phyloP scores from a whole-genome alignment of 2,329 filamentous ascomycete genomes.

The Aureobasidium uvarum region DNA sequence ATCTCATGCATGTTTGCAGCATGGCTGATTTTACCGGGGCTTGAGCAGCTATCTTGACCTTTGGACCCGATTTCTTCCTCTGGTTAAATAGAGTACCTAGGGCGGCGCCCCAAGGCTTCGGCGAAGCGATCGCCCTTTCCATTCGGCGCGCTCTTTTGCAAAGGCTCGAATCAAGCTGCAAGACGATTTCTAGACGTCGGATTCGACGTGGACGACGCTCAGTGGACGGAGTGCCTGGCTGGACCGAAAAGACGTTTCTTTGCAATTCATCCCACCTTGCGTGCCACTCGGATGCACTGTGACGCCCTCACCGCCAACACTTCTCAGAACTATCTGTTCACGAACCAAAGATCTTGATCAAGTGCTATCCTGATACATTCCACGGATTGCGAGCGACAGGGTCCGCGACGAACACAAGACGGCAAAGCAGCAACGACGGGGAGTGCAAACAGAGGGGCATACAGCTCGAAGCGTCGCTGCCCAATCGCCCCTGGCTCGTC shows the following conservation, averaged over 20 bases:
- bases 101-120: constrained; percentile 5
- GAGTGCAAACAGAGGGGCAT: constrained; percentile 11
- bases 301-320: constrained; percentile 22
- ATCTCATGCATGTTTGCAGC: not conserved
- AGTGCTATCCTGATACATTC: constrained; percentile 18
- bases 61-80: constrained; percentile 10
- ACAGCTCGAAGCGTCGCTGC: constrained; percentile 8
- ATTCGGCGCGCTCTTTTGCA: not conserved
- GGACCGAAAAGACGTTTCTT: not conserved
- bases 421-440: not conserved
- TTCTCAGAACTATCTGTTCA: not conserved
- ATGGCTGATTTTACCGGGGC: constrained; percentile 4
- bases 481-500: constrained; percentile 22
- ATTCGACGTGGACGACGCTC: constrained; percentile 13
- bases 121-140: constrained; percentile 2
- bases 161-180: constrained; percentile 13
- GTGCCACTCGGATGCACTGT: not conserved
- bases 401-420: not conserved
- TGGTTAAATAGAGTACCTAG: constrained; percentile 21
- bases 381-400: not conserved
- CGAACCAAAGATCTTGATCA: constrained; percentile 10
- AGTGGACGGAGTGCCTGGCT: not conserved
- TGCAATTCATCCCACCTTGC: constrained; percentile 18
- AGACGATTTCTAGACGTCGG: constrained; percentile 10
- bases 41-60: constrained; percentile 2